These are phyloP conservation scores for Pyrenochaeta sp. DNA, from an alignment of 2,329 filamentous ascomycete genomes.

Conservation along the genomic window DNA sequence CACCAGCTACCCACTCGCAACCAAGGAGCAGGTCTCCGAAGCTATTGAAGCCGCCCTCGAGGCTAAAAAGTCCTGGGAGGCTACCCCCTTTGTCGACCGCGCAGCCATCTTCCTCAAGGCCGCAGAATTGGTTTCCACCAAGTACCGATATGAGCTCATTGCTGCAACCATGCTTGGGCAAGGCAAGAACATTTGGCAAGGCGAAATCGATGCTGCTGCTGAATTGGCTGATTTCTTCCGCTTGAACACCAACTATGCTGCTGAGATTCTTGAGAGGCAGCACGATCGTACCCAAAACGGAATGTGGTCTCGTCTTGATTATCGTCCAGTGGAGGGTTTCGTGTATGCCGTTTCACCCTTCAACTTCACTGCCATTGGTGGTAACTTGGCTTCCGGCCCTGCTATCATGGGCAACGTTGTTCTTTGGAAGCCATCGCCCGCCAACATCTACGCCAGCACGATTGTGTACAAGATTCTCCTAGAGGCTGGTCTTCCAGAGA, in stretches of 20 bases:
- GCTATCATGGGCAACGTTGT: conserved; percentile 92
- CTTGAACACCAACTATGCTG: conserved; percentile 92
- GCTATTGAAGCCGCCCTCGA: conserved; percentile 84
- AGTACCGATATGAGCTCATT: conserved; percentile 96
- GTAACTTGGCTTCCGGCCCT: conserved; percentile 81
- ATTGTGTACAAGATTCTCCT: conserved; percentile 86
- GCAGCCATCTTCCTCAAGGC: conserved; percentile 95
- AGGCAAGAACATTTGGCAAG: conserved; percentile 97
- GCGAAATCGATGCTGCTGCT: conserved; percentile 92
- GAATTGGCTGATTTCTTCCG: conserved; percentile 87
- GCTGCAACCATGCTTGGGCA: conserved; percentile 94
- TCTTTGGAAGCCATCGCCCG: conserved; percentile 91
- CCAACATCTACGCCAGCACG: conserved; percentile 84
- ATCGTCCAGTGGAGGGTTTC: conserved; percentile 89
- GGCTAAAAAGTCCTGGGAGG: conserved; percentile 84
- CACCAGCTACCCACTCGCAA: conserved; percentile 83
- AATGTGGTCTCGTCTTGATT: conserved; percentile 85
- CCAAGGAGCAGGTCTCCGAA: conserved; percentile 72
- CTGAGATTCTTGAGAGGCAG: conserved; percentile 86
- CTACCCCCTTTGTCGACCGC: conserved; percentile 84
- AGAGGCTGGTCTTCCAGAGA: conserved; percentile 86
- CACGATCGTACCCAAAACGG: conserved; percentile 80
- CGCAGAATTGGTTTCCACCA: conserved; percentile 83
- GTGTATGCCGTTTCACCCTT: conserved; percentile 93
- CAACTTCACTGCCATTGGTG: conserved; percentile 95